Percentiles rank a stretch among this genome's conserved stretches.
These are phyloP conservation scores for Pyrus communis DNA, from an alignment of 306 rosid species.

Conservation along the genomic window DNA sequence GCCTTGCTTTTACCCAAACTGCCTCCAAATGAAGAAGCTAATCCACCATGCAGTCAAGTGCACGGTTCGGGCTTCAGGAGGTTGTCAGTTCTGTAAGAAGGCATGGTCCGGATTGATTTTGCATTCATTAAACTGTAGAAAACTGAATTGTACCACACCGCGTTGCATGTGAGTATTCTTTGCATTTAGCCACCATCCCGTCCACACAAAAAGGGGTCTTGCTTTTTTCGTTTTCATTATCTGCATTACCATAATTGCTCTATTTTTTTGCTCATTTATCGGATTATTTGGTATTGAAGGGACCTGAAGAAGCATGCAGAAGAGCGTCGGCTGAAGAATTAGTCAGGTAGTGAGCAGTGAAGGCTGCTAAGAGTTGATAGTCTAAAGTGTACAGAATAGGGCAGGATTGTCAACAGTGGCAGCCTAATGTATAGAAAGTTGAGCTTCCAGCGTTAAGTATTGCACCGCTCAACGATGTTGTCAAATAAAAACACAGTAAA, in stretches of 20 bases:
- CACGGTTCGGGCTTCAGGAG: conserved; percentile 14
- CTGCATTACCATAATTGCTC: neutral
- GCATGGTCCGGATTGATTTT: conserved; percentile 1
- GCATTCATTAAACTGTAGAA: conserved; percentile 30
- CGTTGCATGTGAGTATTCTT: conserved; percentile 22
- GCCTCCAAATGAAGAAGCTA: conserved; percentile 27
- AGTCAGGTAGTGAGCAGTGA: neutral
- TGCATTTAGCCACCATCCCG: neutral
- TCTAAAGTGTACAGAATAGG: conserved; percentile 11
- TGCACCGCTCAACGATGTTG: neutral
- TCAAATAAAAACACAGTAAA: neutral
- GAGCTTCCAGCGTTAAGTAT: neutral
- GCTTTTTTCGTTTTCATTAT: neutral
- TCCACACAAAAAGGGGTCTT: neutral
- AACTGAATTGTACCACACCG: conserved; percentile 26
- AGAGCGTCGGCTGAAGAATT: conserved; percentile 9
- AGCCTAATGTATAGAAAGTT: neutral
- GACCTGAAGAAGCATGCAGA: conserved; percentile 24
- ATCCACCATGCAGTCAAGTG: conserved; percentile 34
- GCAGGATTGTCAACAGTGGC: conserved; percentile 2
- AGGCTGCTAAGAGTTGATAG: neutral
- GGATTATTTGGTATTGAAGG: conserved; percentile 17
- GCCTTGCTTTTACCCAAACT: conserved; percentile 30
- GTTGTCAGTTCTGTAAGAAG: conserved; percentile 36
- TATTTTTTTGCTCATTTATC: neutral